Base-by-base conservation (phyloP, 805 yeast genomes). In the Wickerhamomyces ciferrii region DNA sequence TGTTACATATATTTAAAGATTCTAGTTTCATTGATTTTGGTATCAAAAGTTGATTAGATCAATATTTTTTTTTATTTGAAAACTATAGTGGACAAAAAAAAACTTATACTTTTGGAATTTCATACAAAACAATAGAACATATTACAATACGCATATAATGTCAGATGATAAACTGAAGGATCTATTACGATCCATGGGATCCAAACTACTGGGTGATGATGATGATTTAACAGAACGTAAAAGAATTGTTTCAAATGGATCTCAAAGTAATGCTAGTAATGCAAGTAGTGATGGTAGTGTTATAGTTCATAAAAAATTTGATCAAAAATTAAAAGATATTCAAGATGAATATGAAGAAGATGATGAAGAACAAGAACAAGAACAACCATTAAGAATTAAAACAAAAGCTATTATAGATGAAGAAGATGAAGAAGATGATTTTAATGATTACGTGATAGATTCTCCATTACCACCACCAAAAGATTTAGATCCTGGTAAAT, bases 401-500 rank as follows among this genome's bases (percentile, higher is more conserved):
- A 52, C 54, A 13, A 59, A 56, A 31, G 49, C 44, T 36, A 56
- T 61, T 43, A 69, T 63, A 18, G 66, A 66, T 15, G 69, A 63
- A 1, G 58, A 53, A 14, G 61, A 62, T 20, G 66, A 65, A 17
- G 70, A 65, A 34, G 69, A 68, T 34, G 78, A 72, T 38, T 68
- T 73, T 52, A 71, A 70, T 51, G 72, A 76, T 41, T 70, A 66
- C 47, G 59, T 50, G 58, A 62, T 48, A 18, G 64, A 51, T 34
- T 68, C 70, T 19, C 69, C 74, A 13, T 52, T 67, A 21, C 69
- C 72, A 2, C 94, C 95, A 2, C 94, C 95, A 3, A 74, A 77
- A 48, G 96, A 87, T 54, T 66, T 91, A 46, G 90, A 87, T 60
- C 96, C 96, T 7, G 84, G 77, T 43, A 83, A 84, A 58, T 71